Evolutionary conservation across 148 eudicot species (phyloP).

Genomic region (Spergularia marina): DNA sequence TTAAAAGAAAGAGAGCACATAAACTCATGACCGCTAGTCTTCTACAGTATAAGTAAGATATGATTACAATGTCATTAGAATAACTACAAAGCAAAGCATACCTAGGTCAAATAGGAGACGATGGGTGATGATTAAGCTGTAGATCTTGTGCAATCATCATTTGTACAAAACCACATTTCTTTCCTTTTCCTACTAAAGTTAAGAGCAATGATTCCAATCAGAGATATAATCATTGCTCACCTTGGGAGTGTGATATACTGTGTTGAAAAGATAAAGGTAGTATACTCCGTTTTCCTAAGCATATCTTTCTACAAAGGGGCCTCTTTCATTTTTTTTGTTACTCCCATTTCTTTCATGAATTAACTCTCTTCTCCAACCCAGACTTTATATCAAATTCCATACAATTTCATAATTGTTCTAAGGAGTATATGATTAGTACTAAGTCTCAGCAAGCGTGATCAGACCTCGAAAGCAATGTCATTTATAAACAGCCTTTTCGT

Average conservation of each 20-base stretch:
- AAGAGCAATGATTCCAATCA: constrained; percentile 24
- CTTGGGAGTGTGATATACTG: background rate
- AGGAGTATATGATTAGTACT: too few relatives aligned
- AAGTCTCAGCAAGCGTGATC: too few relatives aligned
- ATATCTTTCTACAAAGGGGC: constrained; percentile 5
- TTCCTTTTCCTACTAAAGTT: constrained; percentile 21
- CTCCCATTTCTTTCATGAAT: background rate
- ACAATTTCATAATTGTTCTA: background rate
- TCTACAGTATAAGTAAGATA: background rate
- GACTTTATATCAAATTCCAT: background rate
- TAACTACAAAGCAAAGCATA: constrained; percentile 19
- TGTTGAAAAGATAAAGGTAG: too few relatives aligned
- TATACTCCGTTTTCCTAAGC: too few relatives aligned
- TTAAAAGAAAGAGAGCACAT: too few relatives aligned
- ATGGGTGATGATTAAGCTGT: constrained; percentile 12
- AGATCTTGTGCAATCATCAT: constrained; percentile 24
- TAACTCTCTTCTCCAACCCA: background rate
- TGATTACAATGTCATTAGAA: constrained; percentile 23
- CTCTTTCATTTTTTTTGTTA: background rate
- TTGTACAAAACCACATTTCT: constrained; percentile 24
- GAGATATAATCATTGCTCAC: constrained; percentile 12
- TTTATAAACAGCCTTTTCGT: too few relatives aligned
- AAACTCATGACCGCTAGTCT: background rate
- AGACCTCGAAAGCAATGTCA: too few relatives aligned
- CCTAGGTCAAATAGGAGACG: constrained; percentile 12